Evolutionary conservation across 2,329 filamentous ascomycete species (phyloP), one percentile per base, ranked within the genome.

Genomic region (Cryphonectria radicalis): DNA sequence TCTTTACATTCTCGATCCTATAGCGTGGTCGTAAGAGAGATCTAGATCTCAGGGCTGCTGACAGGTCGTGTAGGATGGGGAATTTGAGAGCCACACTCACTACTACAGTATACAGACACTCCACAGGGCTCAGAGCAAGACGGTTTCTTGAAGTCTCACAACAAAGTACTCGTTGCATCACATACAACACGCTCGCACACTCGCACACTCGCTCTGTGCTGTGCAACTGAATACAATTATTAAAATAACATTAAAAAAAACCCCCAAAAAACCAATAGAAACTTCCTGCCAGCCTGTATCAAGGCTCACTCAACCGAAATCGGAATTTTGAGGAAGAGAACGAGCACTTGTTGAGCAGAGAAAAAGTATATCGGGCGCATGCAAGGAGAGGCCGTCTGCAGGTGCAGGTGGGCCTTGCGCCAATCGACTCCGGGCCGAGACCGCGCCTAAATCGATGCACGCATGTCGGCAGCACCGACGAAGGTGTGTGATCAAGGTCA

Each of bases 401-500:
- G 32, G 59, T 22, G 59, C 10, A 40, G 37, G 37, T 40, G 37
- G 37, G 59, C 59, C n/a, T 40, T 62, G 32, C 32, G 59, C 59
- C 59, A 62, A 62, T 62, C 59, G 22, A 62, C 55, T 40, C 32
- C 32, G 13, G 17, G 59, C 59, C 35, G 35, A 62, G 59, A 40
- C 55, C 19, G 32, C 59, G 59, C 59, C 35, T 62, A 37, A 40
- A 40, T 40, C 32, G 8, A 17, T 40, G 59, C 35, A 62, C 59
- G 59, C 35, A 62, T n/a, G 25, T 62, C 59, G 59, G 59, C 59
- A 22, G 32, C 32, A 40, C 59, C 59, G 59, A 62, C 59, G 28
- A 28, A 40, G 59, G 55, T 59, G 55, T 59, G 55, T 32, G 55
- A 59, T 32, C 28, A 32, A 10, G 32, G 55, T 8, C 28, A 32